Evolutionary conservation across 805 yeast species (phyloP).

Genomic region (Zygosaccharomyces bisporus): DNA sequence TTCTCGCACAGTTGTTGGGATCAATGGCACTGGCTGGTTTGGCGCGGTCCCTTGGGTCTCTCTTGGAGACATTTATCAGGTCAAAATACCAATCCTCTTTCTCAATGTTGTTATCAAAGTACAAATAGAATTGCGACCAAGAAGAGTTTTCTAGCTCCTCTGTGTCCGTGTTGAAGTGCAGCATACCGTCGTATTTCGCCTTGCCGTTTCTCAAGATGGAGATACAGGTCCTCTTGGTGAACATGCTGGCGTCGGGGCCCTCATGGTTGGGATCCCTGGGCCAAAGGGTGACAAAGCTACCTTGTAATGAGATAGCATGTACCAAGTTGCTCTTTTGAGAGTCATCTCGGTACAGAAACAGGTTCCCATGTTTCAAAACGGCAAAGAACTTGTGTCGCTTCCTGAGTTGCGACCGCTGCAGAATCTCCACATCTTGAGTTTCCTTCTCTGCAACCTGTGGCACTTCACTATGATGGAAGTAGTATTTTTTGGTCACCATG

Average conservation of each 20-base stretch:
- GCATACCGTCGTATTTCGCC: slow-evolving; percentile 14
- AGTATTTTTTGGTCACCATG: slow-evolving; percentile 75
- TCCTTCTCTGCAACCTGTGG: slow-evolving; percentile 19
- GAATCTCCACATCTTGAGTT: slow-evolving; percentile 22
- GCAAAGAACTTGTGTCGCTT: slow-evolving; percentile 59
- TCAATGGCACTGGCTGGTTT: slow-evolving; percentile 35
- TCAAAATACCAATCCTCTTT: slow-evolving; percentile 95
- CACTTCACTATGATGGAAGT: slow-evolving; percentile 45
- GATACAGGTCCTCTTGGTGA: slow-evolving; percentile 75
- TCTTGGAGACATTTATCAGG: slow-evolving; percentile 70
- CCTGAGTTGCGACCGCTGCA: slow-evolving; percentile 35
- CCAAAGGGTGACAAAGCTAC: slow-evolving; percentile 75
- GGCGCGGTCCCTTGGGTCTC: slow-evolving; percentile 11
- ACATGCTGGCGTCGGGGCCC: slow-evolving; percentile 63
- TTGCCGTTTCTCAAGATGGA: slow-evolving; percentile 54
- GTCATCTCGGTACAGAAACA: slow-evolving; percentile 78
- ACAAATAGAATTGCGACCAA: slow-evolving; percentile 50
- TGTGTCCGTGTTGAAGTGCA: slow-evolving; percentile 9
- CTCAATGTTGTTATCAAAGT: slow-evolving; percentile 71
- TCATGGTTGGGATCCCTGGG: slow-evolving; percentile 56
- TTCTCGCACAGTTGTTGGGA: slow-evolving; percentile 64
- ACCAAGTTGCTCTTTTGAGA: slow-evolving; percentile 44
- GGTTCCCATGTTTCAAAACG: slow-evolving; percentile 78
- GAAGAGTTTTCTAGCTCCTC: slow-evolving; percentile 18
- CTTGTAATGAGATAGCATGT: slow-evolving; percentile 74